Evolutionary conservation across 2,329 filamentous ascomycete species (phyloP), one percentile per base, ranked within the genome.

Genomic region (Penicillium oxalicum): DNA sequence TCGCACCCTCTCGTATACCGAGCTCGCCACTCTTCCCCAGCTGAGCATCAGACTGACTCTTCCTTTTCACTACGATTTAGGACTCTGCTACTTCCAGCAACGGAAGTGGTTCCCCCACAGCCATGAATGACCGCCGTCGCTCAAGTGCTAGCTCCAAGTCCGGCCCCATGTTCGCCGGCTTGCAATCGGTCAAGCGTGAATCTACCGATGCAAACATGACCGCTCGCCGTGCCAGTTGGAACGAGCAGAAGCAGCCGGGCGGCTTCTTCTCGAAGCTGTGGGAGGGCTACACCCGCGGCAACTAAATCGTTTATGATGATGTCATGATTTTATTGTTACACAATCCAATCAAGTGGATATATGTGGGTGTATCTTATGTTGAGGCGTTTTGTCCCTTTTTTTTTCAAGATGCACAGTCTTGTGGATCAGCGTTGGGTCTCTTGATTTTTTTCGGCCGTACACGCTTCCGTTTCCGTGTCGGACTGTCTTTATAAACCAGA

Each of bases 121-220:
- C 40, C 3, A 41, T 54, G 27, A 52, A 47, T 5, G 63, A 66
- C 24, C 56, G 64, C 27, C 59, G 64, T 46, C 60, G 62, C 49
- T 61, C 60, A 28, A 62, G 65, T 42, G 55, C 42, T 1, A 35
- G 52, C 42, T 59, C 59, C 2, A 36, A 53, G 40, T 59, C 59
- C n/a, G 52, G 52, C 13, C 49, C 40, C 3, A 52, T 67, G 2
- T 65, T 64, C 43, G 54, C 56, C 24, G 67, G 68, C 28, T 61
- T 77, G 51, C 66, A 68, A 4, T 66, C 62, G 27, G 72, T 74
- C 60, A 77, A 77, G 54, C 67, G 74, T 9, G 68, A 69, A 35
- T 65, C 61, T 1, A 48, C 46, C 8, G 72, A 75, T 55, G 61
- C 66, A 0, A 54, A 56, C 2, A 58, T 69, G 36, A 55, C 60